Evolutionary conservation across 345 rosid species (phyloP).

Genomic region (Tarenaya hassleriana): DNA sequence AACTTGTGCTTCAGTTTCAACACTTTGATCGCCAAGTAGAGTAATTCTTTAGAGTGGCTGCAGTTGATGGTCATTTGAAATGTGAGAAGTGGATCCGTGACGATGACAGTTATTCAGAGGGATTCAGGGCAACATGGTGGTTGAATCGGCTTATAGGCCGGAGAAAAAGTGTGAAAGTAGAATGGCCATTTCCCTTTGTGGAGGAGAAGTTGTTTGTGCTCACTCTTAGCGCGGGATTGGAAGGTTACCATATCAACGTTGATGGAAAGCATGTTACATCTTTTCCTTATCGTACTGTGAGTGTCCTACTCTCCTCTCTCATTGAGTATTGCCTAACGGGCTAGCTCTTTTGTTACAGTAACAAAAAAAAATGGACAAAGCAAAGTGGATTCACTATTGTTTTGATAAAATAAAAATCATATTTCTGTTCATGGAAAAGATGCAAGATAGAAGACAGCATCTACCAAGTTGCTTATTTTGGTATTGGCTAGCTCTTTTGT

Average conservation of each 20-base stretch:
- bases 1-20: neutral
- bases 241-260: slow-evolving; percentile 82
- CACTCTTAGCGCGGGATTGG: slow-evolving; percentile 86
- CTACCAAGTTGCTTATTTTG: too few species aligned
- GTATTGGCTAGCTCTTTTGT: too few species aligned
- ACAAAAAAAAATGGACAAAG: neutral
- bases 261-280: slow-evolving; percentile 90
- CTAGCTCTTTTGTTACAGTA: too few species aligned
- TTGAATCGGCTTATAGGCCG: slow-evolving; percentile 63
- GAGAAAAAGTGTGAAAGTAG: slow-evolving; percentile 58
- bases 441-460: neutral
- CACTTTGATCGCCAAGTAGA: neutral
- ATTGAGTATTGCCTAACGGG: neutral
- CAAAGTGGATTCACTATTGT: neutral
- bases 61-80: slow-evolving; percentile 85
- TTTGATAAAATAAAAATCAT: slow-evolving; percentile 1
- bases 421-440: neutral
- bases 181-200: slow-evolving; percentile 87
- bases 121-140: slow-evolving; percentile 86
- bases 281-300: slow-evolving; percentile 87
- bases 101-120: slow-evolving; percentile 57
- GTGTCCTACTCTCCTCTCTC: slow-evolving; percentile 24
- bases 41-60: slow-evolving; percentile 27
- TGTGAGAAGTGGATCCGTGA: slow-evolving; percentile 96
- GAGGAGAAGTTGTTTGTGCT: slow-evolving; percentile 78